A percentile compares a stretch with the other conserved stretches of the same genome.
Evolutionary conservation across 2,329 filamentous ascomycete species (phyloP).

Genomic region (Fusarium sp.): DNA sequence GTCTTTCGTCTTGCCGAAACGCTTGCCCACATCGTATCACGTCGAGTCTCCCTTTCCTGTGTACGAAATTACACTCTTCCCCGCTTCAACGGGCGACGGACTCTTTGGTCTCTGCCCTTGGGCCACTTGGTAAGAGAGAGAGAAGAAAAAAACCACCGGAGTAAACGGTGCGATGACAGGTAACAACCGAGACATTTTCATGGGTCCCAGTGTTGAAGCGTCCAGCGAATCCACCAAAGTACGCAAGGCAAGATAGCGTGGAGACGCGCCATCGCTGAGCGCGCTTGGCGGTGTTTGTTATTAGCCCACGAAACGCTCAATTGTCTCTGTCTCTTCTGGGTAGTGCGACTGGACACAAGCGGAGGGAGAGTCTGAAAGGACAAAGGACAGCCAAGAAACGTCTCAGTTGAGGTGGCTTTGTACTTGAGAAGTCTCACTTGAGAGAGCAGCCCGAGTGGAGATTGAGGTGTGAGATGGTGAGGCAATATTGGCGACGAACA

Average conservation of each 20-base stretch:
- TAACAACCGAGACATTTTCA: slow-evolving; percentile 31
- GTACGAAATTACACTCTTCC: slow-evolving; percentile 16
- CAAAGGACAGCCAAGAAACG: slow-evolving; percentile 24
- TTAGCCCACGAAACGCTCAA: not conserved
- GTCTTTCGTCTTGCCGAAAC: slow-evolving; percentile 1
- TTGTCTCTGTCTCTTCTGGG: slow-evolving; percentile 16
- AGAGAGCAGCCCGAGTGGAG: slow-evolving; percentile 11
- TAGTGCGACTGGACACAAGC: slow-evolving; percentile 23
- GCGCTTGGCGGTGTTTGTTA: not conserved
- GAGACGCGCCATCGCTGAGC: slow-evolving; percentile 11
- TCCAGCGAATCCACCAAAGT: not conserved
- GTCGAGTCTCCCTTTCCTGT: slow-evolving; percentile 5
- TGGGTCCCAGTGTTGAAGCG: not conserved
- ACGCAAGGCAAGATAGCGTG: slow-evolving; percentile 4
- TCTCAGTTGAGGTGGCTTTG: slow-evolving; percentile 28
- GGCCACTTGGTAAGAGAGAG: not conserved
- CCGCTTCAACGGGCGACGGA: slow-evolving; percentile 29
- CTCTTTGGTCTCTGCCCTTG: slow-evolving; percentile 17
- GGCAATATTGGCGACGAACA: not conserved
- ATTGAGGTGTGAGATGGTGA: slow-evolving; percentile 18
- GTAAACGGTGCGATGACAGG: slow-evolving; percentile 21
- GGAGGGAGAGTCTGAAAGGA: slow-evolving; percentile 13
- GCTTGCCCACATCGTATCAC: slow-evolving; percentile 14
- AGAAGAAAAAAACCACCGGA: not conserved
- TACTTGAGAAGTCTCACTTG: slow-evolving; percentile 22